Evolutionary conservation across 352 stramenopile genomes (phyloP).

Genomic region (Globisporangium lucens): DNA sequence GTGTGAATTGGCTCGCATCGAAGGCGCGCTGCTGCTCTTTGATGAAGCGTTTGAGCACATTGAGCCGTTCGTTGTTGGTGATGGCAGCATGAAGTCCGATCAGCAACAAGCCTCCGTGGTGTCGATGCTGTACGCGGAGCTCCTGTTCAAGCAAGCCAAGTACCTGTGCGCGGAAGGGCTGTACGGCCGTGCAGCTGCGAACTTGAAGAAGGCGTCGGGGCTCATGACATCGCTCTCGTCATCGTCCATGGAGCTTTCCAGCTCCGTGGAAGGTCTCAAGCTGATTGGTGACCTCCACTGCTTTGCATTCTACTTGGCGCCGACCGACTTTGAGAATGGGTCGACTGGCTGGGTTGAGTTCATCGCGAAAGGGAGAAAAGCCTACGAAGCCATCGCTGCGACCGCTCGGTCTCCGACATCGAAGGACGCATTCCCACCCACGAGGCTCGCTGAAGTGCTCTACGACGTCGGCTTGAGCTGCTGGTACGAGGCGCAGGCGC

Average conservation of each 20-base stretch:
- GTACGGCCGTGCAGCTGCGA: conserved; percentile 61
- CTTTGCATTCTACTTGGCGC: conserved; percentile 82
- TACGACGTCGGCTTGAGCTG: conserved; percentile 73
- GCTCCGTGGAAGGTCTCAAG: conserved; percentile 43
- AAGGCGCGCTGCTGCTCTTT: conserved; percentile 65
- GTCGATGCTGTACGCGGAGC: conserved; percentile 55
- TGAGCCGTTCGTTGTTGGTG: conserved; percentile 30
- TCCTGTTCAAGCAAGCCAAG: conserved; percentile 79
- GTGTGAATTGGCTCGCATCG: conserved; percentile 77
- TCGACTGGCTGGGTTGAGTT: conserved; percentile 52
- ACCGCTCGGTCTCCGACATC: conserved; percentile 12
- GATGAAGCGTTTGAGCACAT: conserved; percentile 70
- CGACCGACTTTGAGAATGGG: conserved; percentile 40
- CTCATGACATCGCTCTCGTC: conserved; percentile 42
- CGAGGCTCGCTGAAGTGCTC: conserved; percentile 35
- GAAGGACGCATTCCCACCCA: conserved; percentile 6
- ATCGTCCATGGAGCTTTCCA: conserved; percentile 12
- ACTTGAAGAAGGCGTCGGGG: conserved; percentile 57
- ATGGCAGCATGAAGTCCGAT: background rate
- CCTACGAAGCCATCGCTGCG: conserved; percentile 44
- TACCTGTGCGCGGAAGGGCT: conserved; percentile 68
- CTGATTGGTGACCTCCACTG: conserved; percentile 78
- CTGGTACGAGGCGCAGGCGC: conserved; percentile 75
- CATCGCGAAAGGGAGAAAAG: conserved; percentile 44
- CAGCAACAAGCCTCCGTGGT: conserved; percentile 32